Conservation (phyloP, 116 monocot genomes). For the Zostera marina region DNA sequence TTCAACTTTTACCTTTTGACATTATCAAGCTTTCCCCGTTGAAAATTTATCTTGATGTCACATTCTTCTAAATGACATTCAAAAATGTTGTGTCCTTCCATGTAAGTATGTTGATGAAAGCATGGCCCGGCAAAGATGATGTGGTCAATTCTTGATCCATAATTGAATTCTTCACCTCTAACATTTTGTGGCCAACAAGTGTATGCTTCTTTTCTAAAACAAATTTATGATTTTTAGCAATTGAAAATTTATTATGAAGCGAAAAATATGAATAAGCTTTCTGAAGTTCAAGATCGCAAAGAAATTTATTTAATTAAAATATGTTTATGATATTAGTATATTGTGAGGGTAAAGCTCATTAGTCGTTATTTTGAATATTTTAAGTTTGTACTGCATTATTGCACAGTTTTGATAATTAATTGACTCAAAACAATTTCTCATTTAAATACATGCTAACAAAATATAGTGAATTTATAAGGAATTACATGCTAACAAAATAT, state of each 20-base stretch:
- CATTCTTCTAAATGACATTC: slow-evolving; percentile 70
- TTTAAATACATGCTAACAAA: too few species aligned
- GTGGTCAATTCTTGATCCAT: slow-evolving; percentile 91
- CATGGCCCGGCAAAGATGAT: slow-evolving; percentile 73
- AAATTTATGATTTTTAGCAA: too few species aligned
- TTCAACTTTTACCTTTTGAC: slow-evolving; percentile 40
- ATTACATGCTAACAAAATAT: too few species aligned
- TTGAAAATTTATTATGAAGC: background rate
- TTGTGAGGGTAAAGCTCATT: too few species aligned
- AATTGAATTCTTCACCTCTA: slow-evolving; percentile 94
- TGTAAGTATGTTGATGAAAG: slow-evolving; percentile 37
- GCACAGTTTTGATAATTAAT: too few species aligned
- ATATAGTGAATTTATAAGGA: too few species aligned
- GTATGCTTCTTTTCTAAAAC: slow-evolving; percentile 57
- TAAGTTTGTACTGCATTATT: too few species aligned
- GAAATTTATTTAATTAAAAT: background rate
- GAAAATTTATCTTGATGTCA: slow-evolving; percentile 73
- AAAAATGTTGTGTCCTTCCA: slow-evolving; percentile 47
- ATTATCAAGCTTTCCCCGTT: slow-evolving; percentile 41
- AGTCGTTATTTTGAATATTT: too few species aligned
- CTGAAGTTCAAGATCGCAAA: background rate
- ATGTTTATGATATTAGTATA: too few species aligned
- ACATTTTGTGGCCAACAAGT: slow-evolving; percentile 56
- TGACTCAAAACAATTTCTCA: too few species aligned
- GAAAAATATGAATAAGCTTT: background rate